phyloP scores from a whole-genome alignment of 1,284 basidiomycete genomes.

The Ganoderma boninense region DNA sequence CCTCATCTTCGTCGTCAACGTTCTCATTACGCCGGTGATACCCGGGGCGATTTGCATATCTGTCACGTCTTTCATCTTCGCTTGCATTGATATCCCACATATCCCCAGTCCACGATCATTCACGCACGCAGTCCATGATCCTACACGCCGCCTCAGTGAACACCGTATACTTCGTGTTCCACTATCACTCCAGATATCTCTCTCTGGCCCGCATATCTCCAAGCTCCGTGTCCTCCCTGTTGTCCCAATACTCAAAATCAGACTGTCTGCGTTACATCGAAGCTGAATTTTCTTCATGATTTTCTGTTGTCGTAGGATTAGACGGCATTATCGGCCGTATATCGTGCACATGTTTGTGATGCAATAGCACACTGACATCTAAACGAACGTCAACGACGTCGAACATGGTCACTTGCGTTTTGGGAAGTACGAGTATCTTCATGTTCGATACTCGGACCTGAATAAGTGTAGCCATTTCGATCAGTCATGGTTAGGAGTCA shows the following conservation, averaged over 20 bases:
- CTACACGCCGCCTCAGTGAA: not conserved
- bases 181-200: too few species aligned
- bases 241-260: not conserved
- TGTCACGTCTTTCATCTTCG: not conserved
- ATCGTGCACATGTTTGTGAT: too few species aligned
- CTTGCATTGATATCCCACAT: not conserved
- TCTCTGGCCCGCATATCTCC: too few species aligned
- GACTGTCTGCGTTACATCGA: not conserved
- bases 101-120: not conserved
- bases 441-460: too few species aligned
- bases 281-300: not conserved
- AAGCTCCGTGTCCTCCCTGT: not conserved
- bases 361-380: too few species aligned
- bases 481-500: too few species aligned
- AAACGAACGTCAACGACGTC: too few species aligned
- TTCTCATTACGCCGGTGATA: not conserved
- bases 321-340: not conserved
- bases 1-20: not conserved
- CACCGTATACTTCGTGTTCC: not conserved
- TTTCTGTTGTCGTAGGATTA: not conserved
- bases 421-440: too few species aligned
- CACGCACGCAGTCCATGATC: not conserved
- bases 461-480: too few species aligned
- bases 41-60: not conserved
- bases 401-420: too few species aligned